Evolutionary conservation across 2,329 filamentous ascomycete species (phyloP).

Genomic region (Apiospora aurea): DNA sequence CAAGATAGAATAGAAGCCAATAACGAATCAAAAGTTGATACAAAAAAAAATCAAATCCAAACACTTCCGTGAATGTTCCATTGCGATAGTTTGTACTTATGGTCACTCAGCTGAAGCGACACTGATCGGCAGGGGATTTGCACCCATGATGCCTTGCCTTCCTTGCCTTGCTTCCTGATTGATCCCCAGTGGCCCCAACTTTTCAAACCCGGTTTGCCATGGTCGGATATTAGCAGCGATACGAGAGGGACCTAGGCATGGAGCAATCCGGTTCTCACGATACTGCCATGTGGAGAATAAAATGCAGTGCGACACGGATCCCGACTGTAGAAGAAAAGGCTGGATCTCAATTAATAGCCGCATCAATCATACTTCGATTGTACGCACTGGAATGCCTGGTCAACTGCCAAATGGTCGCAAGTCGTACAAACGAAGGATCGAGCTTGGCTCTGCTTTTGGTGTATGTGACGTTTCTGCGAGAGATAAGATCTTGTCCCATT

Average conservation of each 20-base stretch:
- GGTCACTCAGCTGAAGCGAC: neutral
- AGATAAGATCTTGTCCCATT: neutral
- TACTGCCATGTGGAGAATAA: neutral
- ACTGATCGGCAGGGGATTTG: neutral
- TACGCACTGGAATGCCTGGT: too few species aligned
- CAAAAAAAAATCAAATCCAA: slow-evolving; percentile 1
- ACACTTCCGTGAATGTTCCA: neutral
- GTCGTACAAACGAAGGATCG: too few species aligned
- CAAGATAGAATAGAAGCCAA: slow-evolving; percentile 19
- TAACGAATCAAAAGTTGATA: neutral
- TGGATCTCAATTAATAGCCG: too few species aligned
- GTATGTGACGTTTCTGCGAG: neutral
- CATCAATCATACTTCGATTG: too few species aligned
- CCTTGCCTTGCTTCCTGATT: neutral
- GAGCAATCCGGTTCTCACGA: neutral
- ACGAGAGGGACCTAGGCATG: neutral
- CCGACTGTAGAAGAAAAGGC: neutral
- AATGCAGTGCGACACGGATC: neutral
- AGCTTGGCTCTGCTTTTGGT: too few species aligned
- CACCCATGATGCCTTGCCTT: neutral
- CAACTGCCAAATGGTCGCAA: too few species aligned
- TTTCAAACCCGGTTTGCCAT: neutral
- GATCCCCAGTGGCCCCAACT: neutral
- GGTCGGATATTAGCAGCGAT: neutral
- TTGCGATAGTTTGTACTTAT: neutral